Percentiles rank a stretch among this genome's conserved stretches.
These are phyloP conservation scores for Talaromyces sp. DNA, from an alignment of 2,329 filamentous ascomycete species.

Conservation along the genomic window DNA sequence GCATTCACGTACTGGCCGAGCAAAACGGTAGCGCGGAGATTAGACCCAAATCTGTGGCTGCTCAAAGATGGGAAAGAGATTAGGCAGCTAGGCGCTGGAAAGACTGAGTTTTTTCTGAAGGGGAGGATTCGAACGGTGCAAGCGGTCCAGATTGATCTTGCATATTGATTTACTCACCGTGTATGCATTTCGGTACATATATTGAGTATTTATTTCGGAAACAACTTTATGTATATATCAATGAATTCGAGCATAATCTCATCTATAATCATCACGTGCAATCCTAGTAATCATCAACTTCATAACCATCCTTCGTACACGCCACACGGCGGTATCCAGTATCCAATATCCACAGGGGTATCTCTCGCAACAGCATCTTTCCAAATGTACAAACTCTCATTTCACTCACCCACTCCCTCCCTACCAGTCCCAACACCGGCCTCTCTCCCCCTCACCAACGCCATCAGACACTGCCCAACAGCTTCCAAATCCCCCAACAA, in stretches of 20 bases:
- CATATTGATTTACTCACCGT: background rate
- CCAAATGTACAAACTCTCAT: background rate
- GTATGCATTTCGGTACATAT: background rate
- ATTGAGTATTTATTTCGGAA: background rate
- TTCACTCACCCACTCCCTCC: conserved; percentile 36
- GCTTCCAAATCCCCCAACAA: conserved; percentile 78
- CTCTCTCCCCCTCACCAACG: conserved; percentile 59
- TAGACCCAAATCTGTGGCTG: conserved; percentile 2
- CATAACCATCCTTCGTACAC: background rate
- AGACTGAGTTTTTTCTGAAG: conserved; percentile 11
- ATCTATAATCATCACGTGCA: background rate
- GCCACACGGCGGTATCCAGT: background rate
- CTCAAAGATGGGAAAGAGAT: conserved; percentile 6
- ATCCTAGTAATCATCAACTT: background rate
- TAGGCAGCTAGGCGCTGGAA: conserved; percentile 1
- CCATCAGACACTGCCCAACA: conserved; percentile 67
- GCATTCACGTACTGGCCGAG: conserved; percentile 31
- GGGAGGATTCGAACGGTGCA: conserved; percentile 9
- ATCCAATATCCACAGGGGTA: background rate
- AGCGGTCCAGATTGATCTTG: conserved; percentile 10
- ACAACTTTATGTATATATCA: background rate
- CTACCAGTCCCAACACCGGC: conserved; percentile 61
- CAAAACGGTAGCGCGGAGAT: background rate
- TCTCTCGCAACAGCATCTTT: background rate
- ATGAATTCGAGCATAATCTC: background rate